phyloP scores from a whole-genome alignment of 306 rosid genomes.

The Begonia masoniana region DNA sequence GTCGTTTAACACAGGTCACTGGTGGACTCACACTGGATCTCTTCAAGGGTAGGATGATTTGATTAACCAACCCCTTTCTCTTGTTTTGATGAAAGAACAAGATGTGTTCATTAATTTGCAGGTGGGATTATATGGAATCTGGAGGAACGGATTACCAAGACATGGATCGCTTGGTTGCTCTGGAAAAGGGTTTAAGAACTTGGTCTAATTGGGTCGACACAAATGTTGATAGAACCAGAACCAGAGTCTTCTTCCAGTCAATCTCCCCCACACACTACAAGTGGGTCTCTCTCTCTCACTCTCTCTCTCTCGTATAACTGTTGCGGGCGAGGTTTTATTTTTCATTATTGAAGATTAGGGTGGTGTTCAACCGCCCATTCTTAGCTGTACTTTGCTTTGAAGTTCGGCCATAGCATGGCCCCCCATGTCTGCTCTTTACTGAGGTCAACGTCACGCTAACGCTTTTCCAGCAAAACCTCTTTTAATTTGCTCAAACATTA shows the following conservation, averaged over 20 bases:
- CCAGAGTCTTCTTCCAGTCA: slow-evolving; percentile 63
- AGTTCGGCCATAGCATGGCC: too few relatives aligned
- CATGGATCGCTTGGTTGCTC: slow-evolving; percentile 80
- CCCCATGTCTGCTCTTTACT: too few relatives aligned
- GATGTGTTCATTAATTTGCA: slow-evolving; percentile 13
- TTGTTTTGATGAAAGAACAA: slow-evolving; percentile 1
- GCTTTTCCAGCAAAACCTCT: too few relatives aligned
- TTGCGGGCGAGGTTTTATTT: neutral
- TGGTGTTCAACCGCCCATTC: slow-evolving; percentile 15
- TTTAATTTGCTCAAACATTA: too few relatives aligned
- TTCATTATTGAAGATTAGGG: slow-evolving; percentile 11
- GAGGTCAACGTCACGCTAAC: too few relatives aligned
- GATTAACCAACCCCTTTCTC: slow-evolving; percentile 1
- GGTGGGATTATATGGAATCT: slow-evolving; percentile 92
- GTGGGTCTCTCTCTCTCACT: slow-evolving; percentile 27
- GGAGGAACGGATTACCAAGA: slow-evolving; percentile 64
- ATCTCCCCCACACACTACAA: slow-evolving; percentile 81
- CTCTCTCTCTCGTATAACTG: slow-evolving; percentile 18
- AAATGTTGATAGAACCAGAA: slow-evolving; percentile 48
- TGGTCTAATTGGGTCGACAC: slow-evolving; percentile 91
- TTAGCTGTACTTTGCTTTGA: slow-evolving; percentile 2
- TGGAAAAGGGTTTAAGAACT: slow-evolving; percentile 70
- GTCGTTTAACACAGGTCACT: slow-evolving; percentile 89
- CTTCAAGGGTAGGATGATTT: slow-evolving; percentile 51
- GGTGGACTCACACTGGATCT: slow-evolving; percentile 83